Conservation (phyloP, 352 stramenopile species). For the Lagenidium giganteum region DNA sequence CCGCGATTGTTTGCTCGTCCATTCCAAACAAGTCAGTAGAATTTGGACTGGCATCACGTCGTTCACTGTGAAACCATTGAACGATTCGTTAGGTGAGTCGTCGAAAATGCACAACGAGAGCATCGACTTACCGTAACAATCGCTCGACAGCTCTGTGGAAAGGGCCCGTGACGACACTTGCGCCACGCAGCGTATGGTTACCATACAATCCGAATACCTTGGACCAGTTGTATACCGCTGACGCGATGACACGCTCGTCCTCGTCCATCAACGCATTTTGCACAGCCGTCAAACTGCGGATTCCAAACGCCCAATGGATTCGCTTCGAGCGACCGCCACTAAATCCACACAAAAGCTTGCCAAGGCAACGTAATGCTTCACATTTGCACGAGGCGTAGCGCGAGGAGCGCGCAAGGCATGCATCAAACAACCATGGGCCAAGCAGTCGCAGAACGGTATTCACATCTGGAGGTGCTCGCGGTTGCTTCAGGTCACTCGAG, state of each 20-base stretch:
- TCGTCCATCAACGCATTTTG: conserved; percentile 76
- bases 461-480: conserved; percentile 70
- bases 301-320: conserved; percentile 77
- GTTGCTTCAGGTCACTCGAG: too few species aligned
- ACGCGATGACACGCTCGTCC: conserved; percentile 73
- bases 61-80: too few species aligned
- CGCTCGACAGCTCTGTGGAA: conserved; percentile 81
- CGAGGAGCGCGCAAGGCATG: conserved; percentile 63
- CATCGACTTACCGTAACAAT: conserved; percentile 57
- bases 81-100: too few species aligned
- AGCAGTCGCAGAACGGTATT: conserved; percentile 80
- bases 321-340: conserved; percentile 69
- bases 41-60: too few species aligned
- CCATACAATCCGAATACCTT: conserved; percentile 78
- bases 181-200: conserved; percentile 75
- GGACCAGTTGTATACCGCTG: conserved; percentile 83
- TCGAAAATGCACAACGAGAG: neutral
- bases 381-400: conserved; percentile 68
- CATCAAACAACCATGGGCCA: conserved; percentile 83
- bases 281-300: conserved; percentile 78
- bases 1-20: conserved; percentile 65
- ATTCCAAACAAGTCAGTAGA: conserved; percentile 12
- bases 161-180: conserved; percentile 64
- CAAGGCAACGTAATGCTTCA: conserved; percentile 72
- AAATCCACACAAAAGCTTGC: conserved; percentile 67